Conservation (phyloP, 1,139 yeast genomes). For the Yamadazyma atmosphaerica region DNA sequence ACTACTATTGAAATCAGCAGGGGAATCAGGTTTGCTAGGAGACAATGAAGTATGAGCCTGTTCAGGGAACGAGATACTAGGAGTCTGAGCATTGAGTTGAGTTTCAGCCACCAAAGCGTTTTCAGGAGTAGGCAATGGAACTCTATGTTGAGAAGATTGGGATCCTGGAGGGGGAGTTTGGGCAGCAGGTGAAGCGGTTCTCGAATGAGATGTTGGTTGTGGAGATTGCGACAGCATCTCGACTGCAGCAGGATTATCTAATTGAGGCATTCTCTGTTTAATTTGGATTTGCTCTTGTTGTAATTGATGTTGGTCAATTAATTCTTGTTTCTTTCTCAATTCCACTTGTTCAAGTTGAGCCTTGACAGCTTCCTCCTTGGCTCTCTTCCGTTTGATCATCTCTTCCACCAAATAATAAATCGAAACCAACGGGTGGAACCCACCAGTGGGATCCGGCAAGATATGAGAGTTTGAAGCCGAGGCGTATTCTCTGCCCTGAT, state of each 20-base stretch:
- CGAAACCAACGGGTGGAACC: conserved; percentile 86
- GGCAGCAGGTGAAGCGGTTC: conserved; percentile 8
- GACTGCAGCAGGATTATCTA: conserved; percentile 9
- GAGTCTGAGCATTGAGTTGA: conserved; percentile 13
- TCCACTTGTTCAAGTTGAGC: conserved; percentile 26
- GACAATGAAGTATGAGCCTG: conserved; percentile 63
- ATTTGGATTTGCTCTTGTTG: conserved; percentile 8
- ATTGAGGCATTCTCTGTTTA: conserved; percentile 11
- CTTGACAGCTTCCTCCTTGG: conserved; percentile 50
- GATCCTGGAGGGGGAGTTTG: conserved; percentile 3
- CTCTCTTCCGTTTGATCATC: conserved; percentile 68
- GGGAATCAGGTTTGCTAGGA: conserved; percentile 8
- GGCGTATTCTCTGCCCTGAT: conserved; percentile 44
- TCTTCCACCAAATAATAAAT: conserved; percentile 86
- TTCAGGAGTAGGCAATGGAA: conserved; percentile 1
- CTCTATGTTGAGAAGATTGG: neutral
- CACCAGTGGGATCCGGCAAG: conserved; percentile 79
- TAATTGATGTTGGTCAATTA: conserved; percentile 7
- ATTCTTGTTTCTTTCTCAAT: conserved; percentile 18
- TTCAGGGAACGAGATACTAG: conserved; percentile 55
- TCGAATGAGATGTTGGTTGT: conserved; percentile 17
- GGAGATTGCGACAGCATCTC: conserved; percentile 17
- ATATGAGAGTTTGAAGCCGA: conserved; percentile 40
- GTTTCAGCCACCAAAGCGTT: neutral
- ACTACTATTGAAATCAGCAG: conserved; percentile 3